phyloP scores from a whole-genome alignment of 2,329 filamentous ascomycete genomes.

The Aspergillus sp. region DNA sequence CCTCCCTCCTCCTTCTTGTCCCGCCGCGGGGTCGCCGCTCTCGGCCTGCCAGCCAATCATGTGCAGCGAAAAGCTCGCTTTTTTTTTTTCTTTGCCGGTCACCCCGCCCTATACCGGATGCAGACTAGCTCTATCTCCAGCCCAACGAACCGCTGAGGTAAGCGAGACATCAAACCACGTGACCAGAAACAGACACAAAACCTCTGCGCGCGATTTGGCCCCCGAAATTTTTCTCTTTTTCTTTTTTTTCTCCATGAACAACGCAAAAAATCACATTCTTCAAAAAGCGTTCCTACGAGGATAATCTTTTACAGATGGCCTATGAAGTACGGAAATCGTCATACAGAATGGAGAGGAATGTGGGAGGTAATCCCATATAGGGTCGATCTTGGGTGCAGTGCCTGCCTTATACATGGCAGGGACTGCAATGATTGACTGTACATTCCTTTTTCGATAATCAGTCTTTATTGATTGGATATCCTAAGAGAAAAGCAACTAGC shows the following conservation, averaged over 20 bases:
- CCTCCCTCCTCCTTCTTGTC: constrained; percentile 7
- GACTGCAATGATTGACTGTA: constrained; percentile 58
- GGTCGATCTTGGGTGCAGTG: constrained; percentile 57
- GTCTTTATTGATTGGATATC: background rate
- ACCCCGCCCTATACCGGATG: too few species aligned
- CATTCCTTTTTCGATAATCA: constrained; percentile 23
- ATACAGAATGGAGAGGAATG: constrained; percentile 51
- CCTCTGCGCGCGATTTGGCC: background rate
- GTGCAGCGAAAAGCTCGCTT: too few species aligned
- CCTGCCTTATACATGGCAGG: constrained; percentile 47
- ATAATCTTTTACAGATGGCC: constrained; percentile 35
- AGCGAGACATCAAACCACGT: too few species aligned
- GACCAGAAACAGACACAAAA: too few species aligned
- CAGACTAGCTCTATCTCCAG: too few species aligned
- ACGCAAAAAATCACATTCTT: constrained; percentile 54
- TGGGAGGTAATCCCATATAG: constrained; percentile 12
- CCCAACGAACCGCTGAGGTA: too few species aligned
- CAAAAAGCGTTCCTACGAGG: constrained; percentile 56
- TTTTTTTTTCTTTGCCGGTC: too few species aligned
- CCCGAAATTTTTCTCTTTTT: constrained; percentile 22
- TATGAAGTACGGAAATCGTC: constrained; percentile 57
- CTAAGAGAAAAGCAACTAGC: background rate
- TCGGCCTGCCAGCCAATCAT: constrained; percentile 9
- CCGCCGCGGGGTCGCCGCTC: constrained; percentile 23
- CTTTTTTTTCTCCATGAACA: constrained; percentile 47